phyloP scores from a whole-genome alignment of 768 basidiomycete genomes.

The Pleurotus tuoliensis region DNA sequence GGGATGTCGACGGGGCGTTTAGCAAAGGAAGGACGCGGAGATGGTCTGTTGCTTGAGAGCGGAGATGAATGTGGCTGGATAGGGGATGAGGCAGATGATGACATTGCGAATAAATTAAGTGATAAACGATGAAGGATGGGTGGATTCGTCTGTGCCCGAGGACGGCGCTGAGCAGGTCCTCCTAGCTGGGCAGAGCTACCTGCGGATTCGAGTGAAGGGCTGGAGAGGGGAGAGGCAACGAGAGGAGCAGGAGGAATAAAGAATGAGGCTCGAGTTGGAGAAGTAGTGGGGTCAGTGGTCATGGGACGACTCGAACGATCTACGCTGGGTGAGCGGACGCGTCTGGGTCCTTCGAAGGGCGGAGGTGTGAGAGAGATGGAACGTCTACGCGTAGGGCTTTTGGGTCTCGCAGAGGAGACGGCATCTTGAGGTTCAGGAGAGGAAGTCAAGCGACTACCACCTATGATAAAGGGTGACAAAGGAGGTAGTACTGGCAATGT shows the following conservation, averaged over 20 bases:
- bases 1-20: constrained; percentile 43
- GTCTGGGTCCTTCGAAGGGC: neutral
- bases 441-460: constrained; percentile 12
- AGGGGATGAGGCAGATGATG: neutral
- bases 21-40: constrained; percentile 42
- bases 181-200: constrained; percentile 10
- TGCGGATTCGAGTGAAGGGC: constrained; percentile 11
- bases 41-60: constrained; percentile 23
- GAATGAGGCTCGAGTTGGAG: constrained; percentile 21
- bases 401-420: constrained; percentile 18
- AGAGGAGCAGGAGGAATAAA: constrained; percentile 21
- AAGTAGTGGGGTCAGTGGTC: constrained; percentile 34
- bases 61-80: neutral
- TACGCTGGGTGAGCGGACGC: neutral
- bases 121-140: constrained; percentile 70
- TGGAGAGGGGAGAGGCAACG: constrained; percentile 12
- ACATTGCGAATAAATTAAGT: constrained; percentile 54
- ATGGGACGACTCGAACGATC: constrained; percentile 29
- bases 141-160: constrained; percentile 58
- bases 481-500: constrained; percentile 26
- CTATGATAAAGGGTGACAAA: constrained; percentile 22
- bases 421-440: constrained; percentile 14
- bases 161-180: constrained; percentile 21
- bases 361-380: constrained; percentile 5
- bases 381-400: constrained; percentile 14